Base-by-base conservation (phyloP, 768 basidiomycete species). In the Hydnomerulius pinastri region DNA sequence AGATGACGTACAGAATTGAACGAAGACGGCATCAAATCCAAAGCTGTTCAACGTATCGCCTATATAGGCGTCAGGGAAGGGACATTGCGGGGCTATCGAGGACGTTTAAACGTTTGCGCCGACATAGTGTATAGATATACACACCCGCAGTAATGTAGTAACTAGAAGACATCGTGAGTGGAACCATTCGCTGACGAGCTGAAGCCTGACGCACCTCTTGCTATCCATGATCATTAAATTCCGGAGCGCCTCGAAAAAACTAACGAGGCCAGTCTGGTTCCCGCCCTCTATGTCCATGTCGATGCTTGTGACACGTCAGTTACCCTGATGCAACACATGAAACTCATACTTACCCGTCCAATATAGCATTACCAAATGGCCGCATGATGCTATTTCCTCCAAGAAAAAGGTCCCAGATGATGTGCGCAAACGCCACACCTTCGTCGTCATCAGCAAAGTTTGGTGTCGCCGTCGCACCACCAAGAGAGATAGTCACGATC, bases 301-400 rank as follows among this genome's bases (percentile, higher is more conserved):
- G 41, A 78, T 50, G n/a, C 49, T 25, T 39, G 30, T 17, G 43
- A 39, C 10, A 21, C 42, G 2, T 21, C 30, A n/a, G 12, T 25
- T 12, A 13, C 6, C 24, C 13, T 23, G 6, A 15, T 0, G 3
- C 18, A 15, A 21, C 10, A 25, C 6, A 39, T 13, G 6, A n/a
- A n/a, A 43, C 5, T 5, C 15, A 44, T 28, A 53, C 63, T 13
- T 35, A 87, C 86, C 88, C 88, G 56, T 90, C 87, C 24, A 90
- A 73, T 42, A 88, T 76, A 3, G 86, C 88, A 51, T 56, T 66
- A 21, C 88, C 88, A 57, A 90, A 90, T 0, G 87, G 88, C 51
- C 87, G 77, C 15, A 79, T 86, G 23, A 63, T 63, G 50, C 78
- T 81, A 1, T 71, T 73, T 15, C 86, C 85, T 9, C 86, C 87